Evolutionary conservation across 768 basidiomycete genomes (phyloP).

Genomic region (Auricularia heimuer): DNA sequence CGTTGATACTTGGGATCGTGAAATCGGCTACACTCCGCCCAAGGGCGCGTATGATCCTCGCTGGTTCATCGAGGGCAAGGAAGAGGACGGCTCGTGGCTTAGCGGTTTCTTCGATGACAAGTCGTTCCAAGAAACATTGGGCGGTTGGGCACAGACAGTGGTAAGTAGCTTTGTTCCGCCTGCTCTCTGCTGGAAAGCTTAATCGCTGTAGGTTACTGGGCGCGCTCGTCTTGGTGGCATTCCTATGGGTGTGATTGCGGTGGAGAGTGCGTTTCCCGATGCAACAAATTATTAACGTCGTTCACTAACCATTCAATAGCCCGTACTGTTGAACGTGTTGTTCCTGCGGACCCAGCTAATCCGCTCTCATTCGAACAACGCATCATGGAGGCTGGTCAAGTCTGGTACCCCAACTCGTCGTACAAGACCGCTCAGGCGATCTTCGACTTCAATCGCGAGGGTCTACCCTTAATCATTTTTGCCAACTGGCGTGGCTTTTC

Average conservation of each 20-base stretch:
- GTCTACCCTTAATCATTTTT: conserved; percentile 93
- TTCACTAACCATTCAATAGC: conserved; percentile 23
- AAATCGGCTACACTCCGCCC: conserved; percentile 80
- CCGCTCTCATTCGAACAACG: conserved; percentile 92
- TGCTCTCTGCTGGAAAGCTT: not conserved
- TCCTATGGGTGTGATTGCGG: conserved; percentile 95
- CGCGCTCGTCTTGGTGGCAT: conserved; percentile 94
- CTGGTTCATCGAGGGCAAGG: conserved; percentile 95
- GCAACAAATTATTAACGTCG: not conserved
- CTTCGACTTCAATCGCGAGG: conserved; percentile 97
- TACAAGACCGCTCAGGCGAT: conserved; percentile 99
- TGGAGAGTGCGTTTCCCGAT: conserved; percentile 46
- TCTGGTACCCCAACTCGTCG: conserved; percentile 99
- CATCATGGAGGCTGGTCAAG: conserved; percentile 99
- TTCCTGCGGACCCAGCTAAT: conserved; percentile 97
- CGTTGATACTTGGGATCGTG: conserved; percentile 82
- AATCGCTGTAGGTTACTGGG: conserved; percentile 48
- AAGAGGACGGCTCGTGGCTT: conserved; percentile 73
- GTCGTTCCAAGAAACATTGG: conserved; percentile 97
- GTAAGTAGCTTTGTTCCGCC: conserved; percentile 19
- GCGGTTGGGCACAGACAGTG: conserved; percentile 99
- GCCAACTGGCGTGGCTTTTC: conserved; percentile 99
- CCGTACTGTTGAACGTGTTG: conserved; percentile 89
- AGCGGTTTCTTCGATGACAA: conserved; percentile 95
- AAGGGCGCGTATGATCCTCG: conserved; percentile 95